These are phyloP conservation scores for Colletotrichum tofieldiae DNA, from an alignment of 2,329 filamentous ascomycete species.

Conservation along the genomic window DNA sequence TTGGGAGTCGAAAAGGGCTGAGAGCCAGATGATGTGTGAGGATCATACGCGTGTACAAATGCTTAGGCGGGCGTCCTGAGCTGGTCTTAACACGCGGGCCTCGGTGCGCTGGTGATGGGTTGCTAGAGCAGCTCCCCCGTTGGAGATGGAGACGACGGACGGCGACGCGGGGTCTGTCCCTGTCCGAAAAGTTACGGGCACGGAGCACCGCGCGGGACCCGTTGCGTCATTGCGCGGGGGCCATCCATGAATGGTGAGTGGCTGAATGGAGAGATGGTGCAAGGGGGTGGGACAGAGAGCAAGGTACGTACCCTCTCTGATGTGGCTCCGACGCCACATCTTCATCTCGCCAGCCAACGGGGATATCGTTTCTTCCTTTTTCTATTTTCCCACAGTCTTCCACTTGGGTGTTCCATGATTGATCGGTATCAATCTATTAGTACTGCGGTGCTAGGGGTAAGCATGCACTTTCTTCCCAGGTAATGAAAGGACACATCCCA, in stretches of 20 bases:
- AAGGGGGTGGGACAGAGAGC: not conserved
- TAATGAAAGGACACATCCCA: too few species aligned
- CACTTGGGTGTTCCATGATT: not conserved
- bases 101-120: not conserved
- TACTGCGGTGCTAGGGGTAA: too few species aligned
- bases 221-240: constrained; percentile 40
- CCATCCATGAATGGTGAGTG: constrained; percentile 19
- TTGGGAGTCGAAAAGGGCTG: constrained; percentile 4
- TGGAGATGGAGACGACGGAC: constrained; percentile 12
- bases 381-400: not conserved
- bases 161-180: constrained; percentile 34
- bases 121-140: not conserved
- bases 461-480: too few species aligned
- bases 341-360: not conserved
- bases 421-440: not conserved
- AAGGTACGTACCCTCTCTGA: not conserved
- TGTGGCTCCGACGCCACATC: constrained; percentile 29
- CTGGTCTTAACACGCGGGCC: not conserved
- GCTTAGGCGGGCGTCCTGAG: not conserved
- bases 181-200: constrained; percentile 27
- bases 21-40: constrained; percentile 3
- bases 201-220: constrained; percentile 31
- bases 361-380: constrained; percentile 6
- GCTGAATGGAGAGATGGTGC: not conserved
- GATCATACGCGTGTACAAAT: not conserved